A percentile compares a stretch with the other conserved stretches of the same genome.
phyloP scores from a whole-genome alignment of 306 rosid species.

The Trifolium fragiferum region DNA sequence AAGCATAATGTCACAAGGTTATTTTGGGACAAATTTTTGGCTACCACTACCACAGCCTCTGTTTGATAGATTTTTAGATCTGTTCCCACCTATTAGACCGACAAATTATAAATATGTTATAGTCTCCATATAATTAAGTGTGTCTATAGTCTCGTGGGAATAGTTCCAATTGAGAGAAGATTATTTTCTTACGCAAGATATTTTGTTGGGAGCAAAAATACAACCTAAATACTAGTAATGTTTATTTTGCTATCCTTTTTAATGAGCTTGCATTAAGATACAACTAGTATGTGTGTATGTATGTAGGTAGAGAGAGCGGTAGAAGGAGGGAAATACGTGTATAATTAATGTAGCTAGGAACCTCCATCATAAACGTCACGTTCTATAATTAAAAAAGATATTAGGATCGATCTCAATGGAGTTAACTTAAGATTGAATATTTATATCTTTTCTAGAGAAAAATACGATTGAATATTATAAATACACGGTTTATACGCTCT shows the following conservation, averaged over 20 bases:
- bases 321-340: not conserved
- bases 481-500: conserved; percentile 7
- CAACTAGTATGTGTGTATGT: not conserved
- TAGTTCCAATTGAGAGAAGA: not conserved
- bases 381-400: not conserved
- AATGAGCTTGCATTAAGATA: not conserved
- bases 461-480: not conserved
- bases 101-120: too few relatives aligned
- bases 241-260: not conserved
- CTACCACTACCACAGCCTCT: too few relatives aligned
- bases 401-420: not conserved
- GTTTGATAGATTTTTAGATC: too few relatives aligned
- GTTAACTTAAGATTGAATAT: not conserved
- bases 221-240: not conserved
- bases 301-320: not conserved
- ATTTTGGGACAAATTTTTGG: too few relatives aligned
- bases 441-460: not conserved
- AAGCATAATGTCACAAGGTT: too few relatives aligned
- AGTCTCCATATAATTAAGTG: too few relatives aligned
- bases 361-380: not conserved
- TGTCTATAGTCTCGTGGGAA: too few relatives aligned
- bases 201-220: not conserved
- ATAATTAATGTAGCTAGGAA: not conserved
- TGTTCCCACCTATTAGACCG: too few relatives aligned
- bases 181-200: not conserved